These are phyloP conservation scores for Thermothelomyces thermophilus DNA, from an alignment of 2,329 filamentous ascomycete species.

Conservation along the genomic window DNA sequence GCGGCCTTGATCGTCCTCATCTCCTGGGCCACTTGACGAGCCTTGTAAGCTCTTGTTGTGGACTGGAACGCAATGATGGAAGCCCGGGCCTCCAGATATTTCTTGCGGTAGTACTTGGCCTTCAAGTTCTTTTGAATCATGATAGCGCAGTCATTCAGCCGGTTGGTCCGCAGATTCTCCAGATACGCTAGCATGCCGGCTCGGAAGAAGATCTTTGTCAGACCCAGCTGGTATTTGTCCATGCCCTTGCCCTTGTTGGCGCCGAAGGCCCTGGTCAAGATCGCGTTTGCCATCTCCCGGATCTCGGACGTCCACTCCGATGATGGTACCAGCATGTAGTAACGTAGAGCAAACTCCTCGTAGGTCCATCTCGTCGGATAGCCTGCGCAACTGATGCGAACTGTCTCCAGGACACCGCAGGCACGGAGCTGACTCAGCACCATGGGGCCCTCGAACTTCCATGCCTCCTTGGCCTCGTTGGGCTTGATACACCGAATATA, in stretches of 20 bases:
- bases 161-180: slow-evolving; percentile 84
- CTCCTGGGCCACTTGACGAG: slow-evolving; percentile 71
- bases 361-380: slow-evolving; percentile 99
- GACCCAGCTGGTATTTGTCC: slow-evolving; percentile 94
- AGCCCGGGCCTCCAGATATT: slow-evolving; percentile 79
- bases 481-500: slow-evolving; percentile 99
- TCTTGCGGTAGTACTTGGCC: slow-evolving; percentile 89
- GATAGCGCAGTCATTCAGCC: slow-evolving; percentile 87
- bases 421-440: slow-evolving; percentile 93
- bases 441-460: slow-evolving; percentile 99
- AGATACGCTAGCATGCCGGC: slow-evolving; percentile 98
- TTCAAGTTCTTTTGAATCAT: slow-evolving; percentile 98
- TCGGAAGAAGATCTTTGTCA: slow-evolving; percentile 99
- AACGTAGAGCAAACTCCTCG: slow-evolving; percentile 93
- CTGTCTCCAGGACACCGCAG: slow-evolving; percentile 97
- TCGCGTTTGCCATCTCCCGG: slow-evolving; percentile 86
- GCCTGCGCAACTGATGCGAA: slow-evolving; percentile 92
- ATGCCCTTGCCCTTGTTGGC: slow-evolving; percentile 64
- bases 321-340: slow-evolving; percentile 96
- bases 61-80: slow-evolving; percentile 78
- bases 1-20: slow-evolving; percentile 78
- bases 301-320: slow-evolving; percentile 90
- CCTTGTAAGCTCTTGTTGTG: slow-evolving; percentile 67
- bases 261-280: slow-evolving; percentile 80
- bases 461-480: slow-evolving; percentile 91